phyloP scores from a whole-genome alignment of 1,284 basidiomycete genomes.

The Sanghuangporus weigelae region DNA sequence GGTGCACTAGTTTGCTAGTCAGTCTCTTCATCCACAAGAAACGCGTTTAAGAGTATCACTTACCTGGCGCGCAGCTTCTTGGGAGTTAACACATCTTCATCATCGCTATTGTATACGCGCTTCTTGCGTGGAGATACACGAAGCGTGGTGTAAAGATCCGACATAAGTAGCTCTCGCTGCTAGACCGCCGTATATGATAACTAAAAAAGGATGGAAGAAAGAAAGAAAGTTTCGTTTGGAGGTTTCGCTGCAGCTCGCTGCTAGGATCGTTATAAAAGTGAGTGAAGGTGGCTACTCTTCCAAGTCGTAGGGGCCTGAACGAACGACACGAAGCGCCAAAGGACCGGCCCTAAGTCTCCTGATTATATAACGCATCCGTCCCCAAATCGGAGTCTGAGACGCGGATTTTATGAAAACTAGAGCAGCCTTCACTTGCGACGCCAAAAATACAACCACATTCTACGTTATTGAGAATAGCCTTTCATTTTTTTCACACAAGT shows the following conservation, averaged over 20 bases:
- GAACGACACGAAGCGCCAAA: not conserved
- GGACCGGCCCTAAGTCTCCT: not conserved
- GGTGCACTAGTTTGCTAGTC: constrained; percentile 9
- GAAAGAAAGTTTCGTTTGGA: not conserved
- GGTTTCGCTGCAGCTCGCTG: not conserved
- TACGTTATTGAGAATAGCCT: too few relatives aligned
- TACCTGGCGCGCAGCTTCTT: constrained; percentile 60
- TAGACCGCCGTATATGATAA: not conserved
- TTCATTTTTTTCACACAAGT: too few relatives aligned
- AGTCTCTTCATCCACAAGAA: not conserved
- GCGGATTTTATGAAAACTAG: too few relatives aligned
- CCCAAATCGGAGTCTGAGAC: too few relatives aligned
- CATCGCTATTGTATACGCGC: constrained; percentile 41
- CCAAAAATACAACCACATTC: too few relatives aligned
- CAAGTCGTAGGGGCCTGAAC: not conserved
- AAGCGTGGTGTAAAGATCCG: constrained; percentile 55
- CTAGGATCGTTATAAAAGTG: not conserved
- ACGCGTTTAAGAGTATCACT: constrained; percentile 23
- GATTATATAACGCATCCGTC: not conserved
- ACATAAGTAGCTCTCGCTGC: constrained; percentile 30
- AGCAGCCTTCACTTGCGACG: too few relatives aligned
- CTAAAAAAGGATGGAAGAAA: not conserved
- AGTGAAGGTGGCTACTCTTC: not conserved
- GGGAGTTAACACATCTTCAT: constrained; percentile 53
- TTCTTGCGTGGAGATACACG: constrained; percentile 64